Base-by-base conservation (phyloP, 495 filamentous ascomycete genomes). In the Amniculicola lignicola region DNA sequence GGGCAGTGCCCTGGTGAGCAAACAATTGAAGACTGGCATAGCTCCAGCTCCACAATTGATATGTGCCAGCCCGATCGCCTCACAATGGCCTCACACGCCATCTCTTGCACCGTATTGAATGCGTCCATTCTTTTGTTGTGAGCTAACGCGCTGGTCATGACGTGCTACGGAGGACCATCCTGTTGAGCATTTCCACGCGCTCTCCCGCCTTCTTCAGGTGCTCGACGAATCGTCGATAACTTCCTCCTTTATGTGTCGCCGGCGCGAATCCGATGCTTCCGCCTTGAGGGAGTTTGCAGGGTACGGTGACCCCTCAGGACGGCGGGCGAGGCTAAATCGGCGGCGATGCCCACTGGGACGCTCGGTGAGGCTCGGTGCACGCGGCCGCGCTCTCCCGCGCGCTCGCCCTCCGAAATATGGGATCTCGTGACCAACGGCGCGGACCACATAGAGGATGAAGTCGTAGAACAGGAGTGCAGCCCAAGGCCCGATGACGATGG, bases 401-500 rank as follows among this genome's bases (percentile, higher is more conserved):
- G 84, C 83, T 50, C 85, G 72, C 4, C 85, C 85, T 1, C 85
- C 85, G 23, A 85, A 55, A 36, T 74, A 66, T 1, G 85, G 85
- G 1, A 86, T 63, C 48, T 86, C 77, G 67, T 82, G 82, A 25
- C 73, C 69, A 5, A 77, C 57, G 22, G 79, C 72, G 25, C 85
- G 82, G 63, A 77, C 81, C 24, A 85, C 45, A 62, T 87, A 90
- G 15, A 89, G 74, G 22, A 79, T 58, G 18, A 84, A 67, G 61
- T 90, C 87, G 69, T 88, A 87, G 47, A 86, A 41, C 45, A 90
- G 66, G 27, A 89, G 67, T 0, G 80, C 65, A 1, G 78, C 64
- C 84, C 86, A 89, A 3, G 87, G 87, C 11, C 77, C 75, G 50
- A 90, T 81, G 22, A 88, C 61, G 25, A 83, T 61, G 23, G 77